Evolutionary conservation across 225 moss, liverwort and hornwort genomes (phyloP).

Genomic region (Physcomitrellopsis africana): DNA sequence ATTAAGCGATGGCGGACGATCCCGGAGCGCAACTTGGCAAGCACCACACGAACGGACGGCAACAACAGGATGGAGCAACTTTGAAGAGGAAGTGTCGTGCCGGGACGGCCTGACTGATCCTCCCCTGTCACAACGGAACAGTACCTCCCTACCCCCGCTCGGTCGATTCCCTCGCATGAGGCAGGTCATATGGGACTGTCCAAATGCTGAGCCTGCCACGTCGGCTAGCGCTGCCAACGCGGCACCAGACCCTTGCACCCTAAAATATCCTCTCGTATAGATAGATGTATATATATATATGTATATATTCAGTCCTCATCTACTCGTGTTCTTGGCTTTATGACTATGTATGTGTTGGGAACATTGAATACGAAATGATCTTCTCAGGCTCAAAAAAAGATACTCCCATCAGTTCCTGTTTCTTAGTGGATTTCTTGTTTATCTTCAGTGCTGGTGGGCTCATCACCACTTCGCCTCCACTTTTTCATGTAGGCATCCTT

Average conservation of each 20-base stretch:
- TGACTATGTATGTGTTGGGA: too few relatives aligned
- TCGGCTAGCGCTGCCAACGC: constrained; percentile 1
- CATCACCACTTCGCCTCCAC: too few relatives aligned
- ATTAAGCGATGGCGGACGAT: constrained; percentile 31
- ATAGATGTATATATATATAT: too few relatives aligned
- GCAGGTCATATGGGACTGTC: neutral
- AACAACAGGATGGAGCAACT: constrained; percentile 29
- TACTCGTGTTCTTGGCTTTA: too few relatives aligned
- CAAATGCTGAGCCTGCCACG: neutral
- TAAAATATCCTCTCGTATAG: too few relatives aligned
- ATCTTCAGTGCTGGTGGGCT: too few relatives aligned
- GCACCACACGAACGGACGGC: constrained; percentile 15
- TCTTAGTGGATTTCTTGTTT: too few relatives aligned
- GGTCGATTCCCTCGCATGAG: neutral
- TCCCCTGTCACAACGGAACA: constrained; percentile 4
- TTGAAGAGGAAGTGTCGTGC: constrained; percentile 29
- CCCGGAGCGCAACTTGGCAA: constrained; percentile 17
- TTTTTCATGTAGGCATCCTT: too few relatives aligned
- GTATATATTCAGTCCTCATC: too few relatives aligned
- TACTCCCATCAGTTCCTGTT: too few relatives aligned
- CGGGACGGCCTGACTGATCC: constrained; percentile 12
- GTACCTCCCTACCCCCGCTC: neutral
- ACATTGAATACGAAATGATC: too few relatives aligned
- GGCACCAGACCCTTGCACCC: neutral
- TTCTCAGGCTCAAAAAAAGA: too few relatives aligned